These are phyloP conservation scores for Candida oleophila DNA, from an alignment of 805 yeast genomes.

Conservation along the genomic window DNA sequence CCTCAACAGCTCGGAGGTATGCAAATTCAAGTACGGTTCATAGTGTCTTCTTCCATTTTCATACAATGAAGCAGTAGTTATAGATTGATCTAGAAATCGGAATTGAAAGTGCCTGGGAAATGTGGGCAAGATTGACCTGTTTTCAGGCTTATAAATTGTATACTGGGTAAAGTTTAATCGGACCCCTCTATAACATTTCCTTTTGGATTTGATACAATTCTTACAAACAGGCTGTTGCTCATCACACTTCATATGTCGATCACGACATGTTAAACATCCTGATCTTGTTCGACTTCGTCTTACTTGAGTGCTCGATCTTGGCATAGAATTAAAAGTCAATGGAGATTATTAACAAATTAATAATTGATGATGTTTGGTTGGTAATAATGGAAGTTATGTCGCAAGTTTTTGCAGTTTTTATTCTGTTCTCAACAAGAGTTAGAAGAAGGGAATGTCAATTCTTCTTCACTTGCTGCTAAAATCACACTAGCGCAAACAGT, in stretches of 20 bases:
- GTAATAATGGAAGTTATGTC: too few species aligned
- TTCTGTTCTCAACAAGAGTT: too few species aligned
- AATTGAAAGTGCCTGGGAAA: slow-evolving; percentile 7
- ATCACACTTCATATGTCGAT: slow-evolving; percentile 68
- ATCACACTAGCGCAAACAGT: too few species aligned
- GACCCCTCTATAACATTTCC: slow-evolving; percentile 47
- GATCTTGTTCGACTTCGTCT: slow-evolving; percentile 42
- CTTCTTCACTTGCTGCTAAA: too few species aligned
- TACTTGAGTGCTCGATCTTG: background rate
- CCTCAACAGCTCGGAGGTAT: slow-evolving; percentile 26
- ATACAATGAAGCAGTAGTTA: slow-evolving; percentile 41
- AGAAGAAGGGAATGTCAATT: too few species aligned
- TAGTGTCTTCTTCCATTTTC: slow-evolving; percentile 31
- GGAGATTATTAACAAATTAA: background rate
- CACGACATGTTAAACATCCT: slow-evolving; percentile 63
- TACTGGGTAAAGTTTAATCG: slow-evolving; percentile 46
- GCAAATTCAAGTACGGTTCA: slow-evolving; percentile 31
- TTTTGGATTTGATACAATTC: slow-evolving; percentile 50
- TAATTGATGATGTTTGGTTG: too few species aligned
- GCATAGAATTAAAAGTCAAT: background rate
- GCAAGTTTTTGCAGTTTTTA: too few species aligned
- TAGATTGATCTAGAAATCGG: slow-evolving; percentile 39
- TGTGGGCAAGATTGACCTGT: background rate
- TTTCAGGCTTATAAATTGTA: slow-evolving; percentile 33
- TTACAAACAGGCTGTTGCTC: slow-evolving; percentile 61